Evolutionary conservation across 805 yeast genomes (phyloP), one percentile per base, ranked within the genome.

Genomic region (Ogataea philodendri): DNA sequence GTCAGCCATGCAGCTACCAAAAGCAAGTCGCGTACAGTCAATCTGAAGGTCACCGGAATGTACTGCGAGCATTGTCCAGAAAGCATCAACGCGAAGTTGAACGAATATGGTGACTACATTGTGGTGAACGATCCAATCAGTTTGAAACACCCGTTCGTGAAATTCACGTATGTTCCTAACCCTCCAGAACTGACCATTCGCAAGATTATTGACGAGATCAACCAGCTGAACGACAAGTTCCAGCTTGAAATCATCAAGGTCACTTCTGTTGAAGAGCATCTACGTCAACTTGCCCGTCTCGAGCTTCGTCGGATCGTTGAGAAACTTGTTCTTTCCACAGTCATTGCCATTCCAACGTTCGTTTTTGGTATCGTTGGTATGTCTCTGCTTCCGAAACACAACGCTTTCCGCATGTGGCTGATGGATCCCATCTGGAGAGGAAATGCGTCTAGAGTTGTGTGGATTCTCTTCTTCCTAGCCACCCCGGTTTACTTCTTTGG

Each of bases 401-500:
- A 71, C 43, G 15, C 38, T 0, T 67, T 76, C 39, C 59, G 76
- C 16, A 52, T 46, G 42, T 81, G 83, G 80, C 60, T 78, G 3
- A 76, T 75, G 53, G 68, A 66, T 37, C 82, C 86, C 1, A 51
- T 78, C 15, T 76, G 84, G 84, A 65, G 54, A 1, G 86, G 85
- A 0, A 71, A 73, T 44, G 81, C 72, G 1, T 63, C 80, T 1
- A 55, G 86, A 30, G 74, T 69, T 39, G 70, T 74, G n/a, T 81
- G 88, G 86, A 69, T 78, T 5, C 57, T 83, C 35, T 69, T 84
- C 39, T 57, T 78, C 26, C 58, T 82, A 36, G 70, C 88, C 29
- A 79, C 90, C 0, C 87, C 88, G 0, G 81, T 81, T 1, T 84
- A 81, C 51, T 79, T 84, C 51, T 78, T 76, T 55, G 81, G 84